Evolutionary conservation across 129 eudicot genomes (phyloP).

Genomic region (Scalesia atractyloides): DNA sequence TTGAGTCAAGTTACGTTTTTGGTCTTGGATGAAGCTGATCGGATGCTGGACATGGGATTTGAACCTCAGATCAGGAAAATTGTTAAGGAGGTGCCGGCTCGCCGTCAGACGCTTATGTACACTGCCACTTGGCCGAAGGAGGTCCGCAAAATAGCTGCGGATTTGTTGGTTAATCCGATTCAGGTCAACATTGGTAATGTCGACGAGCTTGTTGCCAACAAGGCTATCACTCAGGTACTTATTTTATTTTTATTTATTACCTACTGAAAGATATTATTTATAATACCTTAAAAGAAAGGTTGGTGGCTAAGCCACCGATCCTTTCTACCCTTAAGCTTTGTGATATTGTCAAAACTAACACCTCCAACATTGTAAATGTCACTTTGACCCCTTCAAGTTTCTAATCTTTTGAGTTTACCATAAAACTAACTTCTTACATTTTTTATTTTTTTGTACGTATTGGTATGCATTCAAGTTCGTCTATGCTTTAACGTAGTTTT

Average conservation of each 20-base stretch:
- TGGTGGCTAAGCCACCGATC: no score
- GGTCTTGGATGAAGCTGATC: constrained; percentile 95
- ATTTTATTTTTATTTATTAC: not conserved
- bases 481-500: no score
- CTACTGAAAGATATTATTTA: not conserved
- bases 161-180: constrained; percentile 73
- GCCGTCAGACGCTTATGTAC: constrained; percentile 96
- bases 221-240: constrained; percentile 88
- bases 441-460: no score
- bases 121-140: constrained; percentile 99
- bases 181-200: constrained; percentile 96
- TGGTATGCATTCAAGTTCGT: no score
- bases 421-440: no score
- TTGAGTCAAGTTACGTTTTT: constrained; percentile 84
- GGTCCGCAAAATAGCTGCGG: constrained; percentile 95
- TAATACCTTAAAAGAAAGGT: no score
- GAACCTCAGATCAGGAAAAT: constrained; percentile 97
- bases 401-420: no score
- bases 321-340: no score
- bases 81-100: constrained; percentile 80
- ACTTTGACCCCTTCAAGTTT: no score
- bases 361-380: no score
- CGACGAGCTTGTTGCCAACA: constrained; percentile 93
- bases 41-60: constrained; percentile 99
- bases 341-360: no score